Conservation (phyloP, 2,329 filamentous ascomycete genomes). For the Fusarium piperis region DNA sequence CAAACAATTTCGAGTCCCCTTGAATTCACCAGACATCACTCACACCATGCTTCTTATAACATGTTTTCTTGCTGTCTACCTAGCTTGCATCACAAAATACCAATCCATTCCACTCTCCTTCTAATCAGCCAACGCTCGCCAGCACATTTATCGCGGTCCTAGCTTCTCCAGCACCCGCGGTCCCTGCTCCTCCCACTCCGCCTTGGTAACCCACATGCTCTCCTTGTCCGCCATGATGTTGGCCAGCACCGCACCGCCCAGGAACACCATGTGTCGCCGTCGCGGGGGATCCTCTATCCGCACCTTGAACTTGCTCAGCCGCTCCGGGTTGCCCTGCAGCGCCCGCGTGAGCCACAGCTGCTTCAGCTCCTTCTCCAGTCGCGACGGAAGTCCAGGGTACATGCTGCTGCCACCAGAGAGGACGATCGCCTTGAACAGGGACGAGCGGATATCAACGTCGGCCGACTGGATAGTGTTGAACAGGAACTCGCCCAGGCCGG, state of each 20-base stretch:
- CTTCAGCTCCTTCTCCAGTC: slow-evolving; percentile 98
- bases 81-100: slow-evolving; percentile 31
- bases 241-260: slow-evolving; percentile 93
- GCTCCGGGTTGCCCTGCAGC: slow-evolving; percentile 88
- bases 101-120: slow-evolving; percentile 17
- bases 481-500: slow-evolving; percentile 94
- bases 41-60: not conserved
- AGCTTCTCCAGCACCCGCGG: slow-evolving; percentile 87
- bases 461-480: slow-evolving; percentile 99
- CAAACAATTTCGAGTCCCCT: not conserved
- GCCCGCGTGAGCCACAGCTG: slow-evolving; percentile 97
- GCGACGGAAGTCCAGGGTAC: slow-evolving; percentile 95
- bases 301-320: slow-evolving; percentile 98
- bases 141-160: slow-evolving; percentile 75
- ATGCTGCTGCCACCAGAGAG: slow-evolving; percentile 97
- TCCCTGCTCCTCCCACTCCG: slow-evolving; percentile 97
- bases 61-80: slow-evolving; percentile 42
- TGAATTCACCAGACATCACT: not conserved
- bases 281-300: slow-evolving; percentile 97
- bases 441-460: slow-evolving; percentile 93
- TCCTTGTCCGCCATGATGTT: slow-evolving; percentile 99
- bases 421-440: slow-evolving; percentile 96
- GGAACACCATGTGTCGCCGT: slow-evolving; percentile 98
- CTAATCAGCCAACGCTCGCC: slow-evolving; percentile 18
- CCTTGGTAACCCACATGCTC: slow-evolving; percentile 98